Evolutionary conservation across 2,329 filamentous ascomycete species (phyloP).

Genomic region (Ophiocordyceps sinensis): DNA sequence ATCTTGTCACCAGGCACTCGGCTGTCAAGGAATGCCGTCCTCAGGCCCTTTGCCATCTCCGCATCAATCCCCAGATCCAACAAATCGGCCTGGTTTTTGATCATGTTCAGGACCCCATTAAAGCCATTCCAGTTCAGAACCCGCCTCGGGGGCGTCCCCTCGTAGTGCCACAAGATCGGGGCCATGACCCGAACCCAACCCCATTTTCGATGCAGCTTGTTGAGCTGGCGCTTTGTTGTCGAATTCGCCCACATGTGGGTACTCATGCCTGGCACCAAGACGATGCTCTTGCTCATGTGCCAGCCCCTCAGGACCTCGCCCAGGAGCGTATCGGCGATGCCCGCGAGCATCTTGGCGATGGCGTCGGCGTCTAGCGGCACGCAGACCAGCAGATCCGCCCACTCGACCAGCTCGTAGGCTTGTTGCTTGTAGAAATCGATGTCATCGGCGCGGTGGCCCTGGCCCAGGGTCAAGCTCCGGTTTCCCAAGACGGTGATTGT

Average conservation of each 20-base stretch:
- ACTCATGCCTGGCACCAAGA: slow-evolving; percentile 82
- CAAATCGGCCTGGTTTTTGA: slow-evolving; percentile 65
- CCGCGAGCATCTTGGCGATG: slow-evolving; percentile 75
- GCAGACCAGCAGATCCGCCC: slow-evolving; percentile 77
- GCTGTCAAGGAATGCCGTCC: slow-evolving; percentile 17
- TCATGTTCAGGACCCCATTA: slow-evolving; percentile 57
- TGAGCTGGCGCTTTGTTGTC: slow-evolving; percentile 74
- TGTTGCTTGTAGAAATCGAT: slow-evolving; percentile 36
- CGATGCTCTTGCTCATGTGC: slow-evolving; percentile 72
- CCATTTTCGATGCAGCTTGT: slow-evolving; percentile 72
- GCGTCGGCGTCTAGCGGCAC: slow-evolving; percentile 75
- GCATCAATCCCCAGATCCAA: slow-evolving; percentile 60
- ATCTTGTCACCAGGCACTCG: slow-evolving; percentile 17
- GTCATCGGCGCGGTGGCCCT: slow-evolving; percentile 24
- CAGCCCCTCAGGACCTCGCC: slow-evolving; percentile 73
- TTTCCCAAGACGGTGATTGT: slow-evolving; percentile 48
- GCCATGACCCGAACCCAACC: slow-evolving; percentile 72
- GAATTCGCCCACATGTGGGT: slow-evolving; percentile 82
- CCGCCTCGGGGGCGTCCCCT: slow-evolving; percentile 35
- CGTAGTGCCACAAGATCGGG: slow-evolving; percentile 72
- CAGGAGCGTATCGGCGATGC: slow-evolving; percentile 66
- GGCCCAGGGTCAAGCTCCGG: slow-evolving; percentile 20
- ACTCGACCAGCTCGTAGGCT: slow-evolving; percentile 59
- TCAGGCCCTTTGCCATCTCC: slow-evolving; percentile 33
- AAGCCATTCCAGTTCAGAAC: slow-evolving; percentile 49